Conservation (phyloP, 352 stramenopile genomes). For the Plasmopara viticola region DNA sequence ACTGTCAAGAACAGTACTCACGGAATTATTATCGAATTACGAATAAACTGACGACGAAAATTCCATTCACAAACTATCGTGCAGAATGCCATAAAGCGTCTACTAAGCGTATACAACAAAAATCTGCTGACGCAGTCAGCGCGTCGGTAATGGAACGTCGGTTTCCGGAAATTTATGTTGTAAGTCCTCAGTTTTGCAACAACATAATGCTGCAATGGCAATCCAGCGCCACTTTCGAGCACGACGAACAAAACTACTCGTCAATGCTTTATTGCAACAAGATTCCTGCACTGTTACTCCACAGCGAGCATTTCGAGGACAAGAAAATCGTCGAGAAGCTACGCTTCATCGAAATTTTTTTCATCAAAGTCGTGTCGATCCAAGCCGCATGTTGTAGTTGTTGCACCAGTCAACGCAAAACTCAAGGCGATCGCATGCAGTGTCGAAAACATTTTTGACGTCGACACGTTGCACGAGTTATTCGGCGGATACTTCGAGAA, state of each 20-base stretch:
- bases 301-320: slow-evolving; percentile 59
- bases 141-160: slow-evolving; percentile 65
- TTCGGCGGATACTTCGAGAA: slow-evolving; percentile 54
- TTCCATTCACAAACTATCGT: slow-evolving; percentile 68
- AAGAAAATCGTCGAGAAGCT: slow-evolving; percentile 36
- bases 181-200: slow-evolving; percentile 41
- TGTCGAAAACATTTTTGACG: slow-evolving; percentile 17
- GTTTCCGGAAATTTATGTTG: slow-evolving; percentile 51
- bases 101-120: slow-evolving; percentile 51
- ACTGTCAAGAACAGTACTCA: slow-evolving; percentile 27
- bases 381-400: slow-evolving; percentile 46
- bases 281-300: slow-evolving; percentile 51
- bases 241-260: slow-evolving; percentile 30
- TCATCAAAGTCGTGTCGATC: slow-evolving; percentile 36
- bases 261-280: slow-evolving; percentile 48
- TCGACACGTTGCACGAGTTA: slow-evolving; percentile 24
- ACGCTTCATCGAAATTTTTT: slow-evolving; percentile 25
- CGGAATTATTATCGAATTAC: slow-evolving; percentile 61
- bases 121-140: slow-evolving; percentile 32
- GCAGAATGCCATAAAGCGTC: slow-evolving; percentile 57
- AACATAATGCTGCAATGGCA: slow-evolving; percentile 37
- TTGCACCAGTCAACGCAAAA: slow-evolving; percentile 27
- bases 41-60: slow-evolving; percentile 32
- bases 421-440: slow-evolving; percentile 15
- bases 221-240: slow-evolving; percentile 69